Conservation (phyloP, 345 rosid species). For the Carallia pectinifolia region DNA sequence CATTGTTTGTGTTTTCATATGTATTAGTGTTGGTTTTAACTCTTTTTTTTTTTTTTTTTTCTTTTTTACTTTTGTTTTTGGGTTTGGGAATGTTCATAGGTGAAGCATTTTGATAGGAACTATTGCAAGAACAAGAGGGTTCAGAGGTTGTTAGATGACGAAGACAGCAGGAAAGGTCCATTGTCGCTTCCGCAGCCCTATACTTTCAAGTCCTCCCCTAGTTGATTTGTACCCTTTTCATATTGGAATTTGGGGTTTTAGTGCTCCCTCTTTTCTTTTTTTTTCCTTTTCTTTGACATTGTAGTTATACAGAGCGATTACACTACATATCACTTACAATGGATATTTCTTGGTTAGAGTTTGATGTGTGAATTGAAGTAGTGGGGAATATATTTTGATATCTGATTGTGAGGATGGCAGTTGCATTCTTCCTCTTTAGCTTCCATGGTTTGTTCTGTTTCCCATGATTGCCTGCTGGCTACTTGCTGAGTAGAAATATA, state of each 20-base stretch:
- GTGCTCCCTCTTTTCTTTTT: neutral
- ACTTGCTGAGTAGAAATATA: neutral
- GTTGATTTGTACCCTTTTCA: slow-evolving; percentile 14
- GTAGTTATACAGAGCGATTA: neutral
- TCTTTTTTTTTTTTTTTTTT: neutral
- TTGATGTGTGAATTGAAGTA: neutral
- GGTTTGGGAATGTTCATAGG: slow-evolving; percentile 28
- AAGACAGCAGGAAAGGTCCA: slow-evolving; percentile 64
- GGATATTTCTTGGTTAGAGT: neutral
- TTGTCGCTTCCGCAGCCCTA: slow-evolving; percentile 62
- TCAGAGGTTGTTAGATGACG: slow-evolving; percentile 62
- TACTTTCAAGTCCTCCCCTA: slow-evolving; percentile 60
- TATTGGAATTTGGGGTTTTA: slow-evolving; percentile 10
- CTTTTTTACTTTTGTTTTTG: neutral
- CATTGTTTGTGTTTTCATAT: neutral
- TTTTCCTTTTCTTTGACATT: neutral
- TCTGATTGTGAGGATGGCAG: neutral
- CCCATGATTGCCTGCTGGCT: neutral
- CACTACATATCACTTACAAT: neutral
- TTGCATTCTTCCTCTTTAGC: neutral
- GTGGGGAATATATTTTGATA: neutral
- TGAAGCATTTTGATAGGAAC: slow-evolving; percentile 77
- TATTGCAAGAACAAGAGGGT: slow-evolving; percentile 65
- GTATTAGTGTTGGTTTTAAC: neutral
- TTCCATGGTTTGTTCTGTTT: neutral